Evolutionary conservation across 768 basidiomycete species (phyloP).

Genomic region (Coprinellus aureogranulatus): DNA sequence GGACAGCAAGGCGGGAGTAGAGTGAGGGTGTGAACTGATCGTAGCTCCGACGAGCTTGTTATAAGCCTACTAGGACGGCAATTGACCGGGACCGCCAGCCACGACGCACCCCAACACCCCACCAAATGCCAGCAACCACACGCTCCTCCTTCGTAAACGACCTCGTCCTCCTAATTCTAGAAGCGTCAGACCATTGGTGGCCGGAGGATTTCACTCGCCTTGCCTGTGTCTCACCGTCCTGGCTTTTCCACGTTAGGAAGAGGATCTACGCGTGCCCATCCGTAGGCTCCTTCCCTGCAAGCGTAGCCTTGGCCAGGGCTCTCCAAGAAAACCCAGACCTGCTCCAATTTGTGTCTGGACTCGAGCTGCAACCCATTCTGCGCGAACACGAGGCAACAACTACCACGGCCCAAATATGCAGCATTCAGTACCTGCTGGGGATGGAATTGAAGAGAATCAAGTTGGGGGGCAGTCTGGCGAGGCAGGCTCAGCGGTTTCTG

Average conservation of each 20-base stretch:
- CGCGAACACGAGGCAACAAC: background rate
- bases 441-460: constrained; percentile 40
- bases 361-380: constrained; percentile 39
- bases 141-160: constrained; percentile 43
- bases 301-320: constrained; percentile 40
- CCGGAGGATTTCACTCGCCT: constrained; percentile 46
- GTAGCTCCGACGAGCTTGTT: no score
- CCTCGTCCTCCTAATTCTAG: constrained; percentile 52
- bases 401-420: constrained; percentile 7
- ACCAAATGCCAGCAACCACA: background rate
- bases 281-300: constrained; percentile 40
- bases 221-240: constrained; percentile 48
- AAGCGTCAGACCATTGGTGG: constrained; percentile 53
- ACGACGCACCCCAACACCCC: background rate
- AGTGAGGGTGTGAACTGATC: no score
- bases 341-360: constrained; percentile 33
- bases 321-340: constrained; percentile 37
- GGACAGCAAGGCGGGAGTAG: no score
- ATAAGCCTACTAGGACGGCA: no score
- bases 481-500: constrained; percentile 48
- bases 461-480: constrained; percentile 47
- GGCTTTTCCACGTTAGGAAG: constrained; percentile 43
- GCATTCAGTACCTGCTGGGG: constrained; percentile 40
- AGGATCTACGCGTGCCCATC: constrained; percentile 44
- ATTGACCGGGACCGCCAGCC: background rate